phyloP scores from a whole-genome alignment of 1,139 yeast genomes.

The Magnusiomyces ingens region DNA sequence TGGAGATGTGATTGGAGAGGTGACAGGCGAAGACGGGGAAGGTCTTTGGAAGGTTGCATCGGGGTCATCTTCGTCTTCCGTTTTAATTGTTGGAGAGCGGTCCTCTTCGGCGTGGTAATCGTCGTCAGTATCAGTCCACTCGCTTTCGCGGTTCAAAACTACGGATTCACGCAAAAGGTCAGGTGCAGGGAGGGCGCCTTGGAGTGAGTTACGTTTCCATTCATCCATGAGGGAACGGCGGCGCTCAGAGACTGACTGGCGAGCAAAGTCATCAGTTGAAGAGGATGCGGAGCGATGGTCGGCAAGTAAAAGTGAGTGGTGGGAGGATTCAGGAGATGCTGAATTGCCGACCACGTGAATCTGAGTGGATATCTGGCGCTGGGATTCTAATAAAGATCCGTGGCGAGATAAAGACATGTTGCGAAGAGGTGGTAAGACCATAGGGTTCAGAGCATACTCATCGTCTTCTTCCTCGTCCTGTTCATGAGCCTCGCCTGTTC shows the following conservation, averaged over 20 bases:
- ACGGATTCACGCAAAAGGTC: background rate
- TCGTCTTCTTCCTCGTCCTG: slow-evolving; percentile 25
- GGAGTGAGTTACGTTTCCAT: background rate
- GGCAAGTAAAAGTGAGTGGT: background rate
- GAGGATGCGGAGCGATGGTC: background rate
- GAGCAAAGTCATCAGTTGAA: background rate
- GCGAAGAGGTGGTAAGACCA: background rate
- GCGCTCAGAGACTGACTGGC: background rate
- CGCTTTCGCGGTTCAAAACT: background rate
- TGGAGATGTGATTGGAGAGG: background rate
- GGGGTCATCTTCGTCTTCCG: background rate
- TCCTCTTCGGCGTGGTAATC: background rate
- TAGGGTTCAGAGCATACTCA: background rate
- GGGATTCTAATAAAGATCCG: background rate
- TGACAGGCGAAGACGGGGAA: background rate
- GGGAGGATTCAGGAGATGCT: background rate
- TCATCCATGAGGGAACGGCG: background rate
- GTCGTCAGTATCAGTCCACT: background rate
- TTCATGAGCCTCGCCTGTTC: slow-evolving; percentile 28
- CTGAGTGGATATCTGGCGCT: background rate
- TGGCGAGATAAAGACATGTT: background rate
- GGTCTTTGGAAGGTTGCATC: background rate
- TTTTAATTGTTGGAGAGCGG: background rate
- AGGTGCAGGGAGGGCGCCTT: background rate
- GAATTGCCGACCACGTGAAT: background rate